Evolutionary conservation across 164 flowering plant species (phyloP), one percentile per base, ranked within the genome.

Genomic region (Nymphaea colorata): DNA sequence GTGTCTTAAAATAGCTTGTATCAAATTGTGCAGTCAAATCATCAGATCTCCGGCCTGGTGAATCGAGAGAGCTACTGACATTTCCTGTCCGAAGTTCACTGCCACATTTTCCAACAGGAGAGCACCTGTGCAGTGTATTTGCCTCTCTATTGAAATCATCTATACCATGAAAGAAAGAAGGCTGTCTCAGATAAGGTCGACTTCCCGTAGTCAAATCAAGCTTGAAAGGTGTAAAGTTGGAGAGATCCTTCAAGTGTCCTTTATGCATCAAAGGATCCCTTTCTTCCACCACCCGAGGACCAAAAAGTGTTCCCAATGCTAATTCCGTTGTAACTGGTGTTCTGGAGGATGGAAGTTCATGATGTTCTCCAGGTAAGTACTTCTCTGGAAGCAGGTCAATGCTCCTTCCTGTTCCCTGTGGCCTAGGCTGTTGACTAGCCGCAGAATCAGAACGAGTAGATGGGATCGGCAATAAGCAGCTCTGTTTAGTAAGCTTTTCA

Each of bases 321-420:
- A 90, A 74, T 75, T 85, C 94, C 45, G 91, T 88, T n/a, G 87
- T 78, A 51, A 85, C 89, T 44, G 97, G 82, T 63, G 79, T 71
- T 15, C 43, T 75, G 47, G 86, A 84, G 65, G 82, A 57, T 41
- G 81, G 79, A 64, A 91, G 81, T 61, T 62, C 69, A 15, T 59
- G 66, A 51, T 42, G 62, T 17, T 7, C n/a, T 51, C 57, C 57
- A 51, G 57, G 14, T 51, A 8, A 51, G 57, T 15, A 51, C 8
- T 8, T 51, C 14, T 51, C 12, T 8, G 8, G 57, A 51, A 51
- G 57, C 57, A 8, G 57, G 57, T 51, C 57, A 51, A 51, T 5
- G 12, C 57, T 51, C 57, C 57, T 51, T 8, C 14, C 57, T 51
- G 57, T 8, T 15, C 57, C 14, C 12, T 51, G 57, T 51, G 14